Base-by-base conservation (phyloP, 2,329 filamentous ascomycete species). In the Colletotrichum scovillei region DNA sequence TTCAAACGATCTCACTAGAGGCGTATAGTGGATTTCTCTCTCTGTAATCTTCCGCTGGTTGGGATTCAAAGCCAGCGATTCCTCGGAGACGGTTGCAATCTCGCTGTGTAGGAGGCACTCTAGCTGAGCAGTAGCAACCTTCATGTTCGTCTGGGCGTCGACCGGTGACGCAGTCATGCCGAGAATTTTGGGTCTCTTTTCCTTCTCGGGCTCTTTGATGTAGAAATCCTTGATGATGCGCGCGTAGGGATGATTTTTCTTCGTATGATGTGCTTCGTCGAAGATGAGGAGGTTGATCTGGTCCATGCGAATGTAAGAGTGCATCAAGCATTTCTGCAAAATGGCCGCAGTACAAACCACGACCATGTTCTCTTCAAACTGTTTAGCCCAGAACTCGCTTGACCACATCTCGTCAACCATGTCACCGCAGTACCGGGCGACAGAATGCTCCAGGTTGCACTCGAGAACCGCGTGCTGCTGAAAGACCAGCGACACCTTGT, bases 121-220 rank as follows among this genome's bases (percentile, higher is more conserved):
- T 0, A 99, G 88, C 66, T 94, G 91, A 73, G 85, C 84, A 0
- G 94, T 93, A 49, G 94, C 94, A 73, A 90, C 86, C 19, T 87
- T 86, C 32, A 97, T 88, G 76, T 98, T 92, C 0, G 89, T 89
- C 78, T 94, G 93, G 0, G 94, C 91, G 83, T 98, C 95, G 3
- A 98, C 92, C 0, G 97, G 97, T 0, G 97, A 98, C 8, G 97
- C 97, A 1, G 97, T 99, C 96, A 98, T 98, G 30, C 96, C 96
- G 76, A 99, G 93, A 24, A 99, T 92, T 49, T 92, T 92, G 4
- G 97, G 97, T 5, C 91, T 88, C 60, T 83, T 84, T 0, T 79
- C 77, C 0, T 80, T 75, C 0, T 86, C 83, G 1, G 80, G 76
- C 35, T 87, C 84, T 2, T 87, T 82, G 1, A 90, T 78, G 78